Conservation (phyloP, 164 flowering plant genomes). For the Berberis thunbergii region DNA sequence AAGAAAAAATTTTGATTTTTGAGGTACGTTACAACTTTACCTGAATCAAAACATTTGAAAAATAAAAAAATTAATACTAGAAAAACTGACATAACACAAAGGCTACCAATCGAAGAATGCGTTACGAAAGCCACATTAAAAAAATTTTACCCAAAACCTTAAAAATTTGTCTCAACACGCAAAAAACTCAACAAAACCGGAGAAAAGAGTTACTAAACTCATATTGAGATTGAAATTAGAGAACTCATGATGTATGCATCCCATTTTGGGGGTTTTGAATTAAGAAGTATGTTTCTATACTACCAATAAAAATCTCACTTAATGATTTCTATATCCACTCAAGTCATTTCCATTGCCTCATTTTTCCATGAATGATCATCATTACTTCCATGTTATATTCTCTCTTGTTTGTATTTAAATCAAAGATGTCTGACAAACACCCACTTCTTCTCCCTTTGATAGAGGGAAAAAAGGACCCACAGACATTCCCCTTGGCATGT, state of each 20-base stretch:
- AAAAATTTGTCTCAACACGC: too few species aligned
- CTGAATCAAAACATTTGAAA: too few species aligned
- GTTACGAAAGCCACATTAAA: too few species aligned
- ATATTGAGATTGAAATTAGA: not conserved
- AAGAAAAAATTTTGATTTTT: too few species aligned
- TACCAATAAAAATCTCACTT: constrained; percentile 10
- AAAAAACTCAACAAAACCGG: too few species aligned
- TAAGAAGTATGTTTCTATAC: not conserved
- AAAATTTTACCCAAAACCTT: too few species aligned
- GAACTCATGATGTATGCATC: not conserved
- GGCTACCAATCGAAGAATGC: too few species aligned
- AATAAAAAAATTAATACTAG: too few species aligned
- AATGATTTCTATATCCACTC: constrained; percentile 17
- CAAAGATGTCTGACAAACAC: constrained; percentile 31
- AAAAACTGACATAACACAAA: too few species aligned
- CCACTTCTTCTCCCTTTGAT: constrained; percentile 18
- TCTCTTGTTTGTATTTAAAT: constrained; percentile 8
- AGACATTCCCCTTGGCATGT: constrained; percentile 74
- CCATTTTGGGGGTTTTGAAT: not conserved
- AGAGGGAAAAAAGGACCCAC: constrained; percentile 33
- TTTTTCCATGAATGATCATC: constrained; percentile 22
- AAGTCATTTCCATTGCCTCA: not conserved
- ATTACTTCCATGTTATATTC: constrained; percentile 13
- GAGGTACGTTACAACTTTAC: too few species aligned
- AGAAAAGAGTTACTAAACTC: not conserved